phyloP scores from a whole-genome alignment of 75 land plant genomes.

The Cunninghamia lanceolata region DNA sequence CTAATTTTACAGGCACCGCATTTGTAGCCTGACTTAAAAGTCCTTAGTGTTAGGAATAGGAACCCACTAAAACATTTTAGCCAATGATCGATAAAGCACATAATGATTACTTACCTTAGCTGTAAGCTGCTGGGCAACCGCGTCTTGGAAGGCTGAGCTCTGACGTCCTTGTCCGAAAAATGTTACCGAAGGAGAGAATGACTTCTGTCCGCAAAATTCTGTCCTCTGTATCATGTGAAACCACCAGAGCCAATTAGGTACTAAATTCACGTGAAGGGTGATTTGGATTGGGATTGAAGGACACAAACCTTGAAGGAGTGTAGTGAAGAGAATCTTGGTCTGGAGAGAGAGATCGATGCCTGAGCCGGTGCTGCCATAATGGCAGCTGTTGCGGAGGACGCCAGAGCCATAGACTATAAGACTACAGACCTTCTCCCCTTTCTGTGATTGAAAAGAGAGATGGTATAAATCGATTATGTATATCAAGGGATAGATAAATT shows the following conservation, averaged over 20 bases:
- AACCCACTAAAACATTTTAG: no score
- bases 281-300: not conserved
- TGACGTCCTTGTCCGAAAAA: constrained; percentile 28
- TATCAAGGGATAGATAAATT: not conserved
- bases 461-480: not conserved
- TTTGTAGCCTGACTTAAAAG: constrained; percentile 26
- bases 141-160: constrained; percentile 33
- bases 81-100: no score
- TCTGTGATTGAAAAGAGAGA: no score
- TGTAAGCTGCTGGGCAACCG: constrained; percentile 42
- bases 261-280: not conserved
- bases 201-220: constrained; percentile 47
- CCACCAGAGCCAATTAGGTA: not conserved
- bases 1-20: constrained; percentile 36
- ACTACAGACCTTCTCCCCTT: not conserved
- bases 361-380: not conserved
- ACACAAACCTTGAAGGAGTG: not conserved
- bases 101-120: constrained; percentile 29
- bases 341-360: not conserved
- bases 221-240: constrained; percentile 32
- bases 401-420: not conserved
- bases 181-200: constrained; percentile 19
- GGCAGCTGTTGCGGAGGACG: constrained; percentile 4
- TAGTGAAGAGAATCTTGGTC: not conserved
- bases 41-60: no score